phyloP scores from a whole-genome alignment of 192 early-diverging fungal species.

The Nowakowskiella sp. region DNA sequence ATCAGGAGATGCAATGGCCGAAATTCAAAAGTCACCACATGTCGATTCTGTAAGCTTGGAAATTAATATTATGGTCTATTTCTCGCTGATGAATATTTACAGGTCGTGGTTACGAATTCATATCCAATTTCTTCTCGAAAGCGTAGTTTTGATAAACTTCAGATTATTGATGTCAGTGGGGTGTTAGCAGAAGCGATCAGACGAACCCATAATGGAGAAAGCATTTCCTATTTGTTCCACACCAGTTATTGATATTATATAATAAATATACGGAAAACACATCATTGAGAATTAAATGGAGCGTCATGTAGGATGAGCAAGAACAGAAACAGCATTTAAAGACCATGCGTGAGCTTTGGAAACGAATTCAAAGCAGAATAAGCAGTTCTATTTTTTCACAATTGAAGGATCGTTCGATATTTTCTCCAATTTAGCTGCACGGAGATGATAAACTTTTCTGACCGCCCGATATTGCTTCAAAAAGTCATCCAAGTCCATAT shows the following conservation, averaged over 20 bases:
- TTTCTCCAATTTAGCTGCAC: background rate
- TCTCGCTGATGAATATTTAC: background rate
- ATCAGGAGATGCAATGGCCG: constrained; percentile 73
- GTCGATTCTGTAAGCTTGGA: constrained; percentile 58
- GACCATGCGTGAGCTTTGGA: background rate
- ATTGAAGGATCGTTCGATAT: background rate
- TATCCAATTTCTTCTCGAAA: constrained; percentile 75
- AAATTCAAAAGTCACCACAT: constrained; percentile 73
- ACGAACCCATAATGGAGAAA: constrained; percentile 89
- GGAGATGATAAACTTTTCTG: background rate
- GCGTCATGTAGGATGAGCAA: too few species aligned
- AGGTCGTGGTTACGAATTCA: constrained; percentile 82
- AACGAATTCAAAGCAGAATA: background rate
- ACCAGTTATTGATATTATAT: constrained; percentile 8
- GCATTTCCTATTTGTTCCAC: constrained; percentile 82
- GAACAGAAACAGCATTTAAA: background rate
- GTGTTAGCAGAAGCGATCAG: constrained; percentile 93
- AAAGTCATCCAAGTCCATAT: background rate
- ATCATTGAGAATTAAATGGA: background rate
- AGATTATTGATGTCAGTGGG: constrained; percentile 76
- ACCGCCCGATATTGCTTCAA: background rate
- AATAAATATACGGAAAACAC: background rate
- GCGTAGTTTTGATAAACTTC: constrained; percentile 64
- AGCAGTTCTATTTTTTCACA: background rate
- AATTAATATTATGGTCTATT: constrained; percentile 6